Evolutionary conservation across 345 rosid genomes (phyloP), one percentile per base, ranked within the genome.

Genomic region (Turritis glabra): DNA sequence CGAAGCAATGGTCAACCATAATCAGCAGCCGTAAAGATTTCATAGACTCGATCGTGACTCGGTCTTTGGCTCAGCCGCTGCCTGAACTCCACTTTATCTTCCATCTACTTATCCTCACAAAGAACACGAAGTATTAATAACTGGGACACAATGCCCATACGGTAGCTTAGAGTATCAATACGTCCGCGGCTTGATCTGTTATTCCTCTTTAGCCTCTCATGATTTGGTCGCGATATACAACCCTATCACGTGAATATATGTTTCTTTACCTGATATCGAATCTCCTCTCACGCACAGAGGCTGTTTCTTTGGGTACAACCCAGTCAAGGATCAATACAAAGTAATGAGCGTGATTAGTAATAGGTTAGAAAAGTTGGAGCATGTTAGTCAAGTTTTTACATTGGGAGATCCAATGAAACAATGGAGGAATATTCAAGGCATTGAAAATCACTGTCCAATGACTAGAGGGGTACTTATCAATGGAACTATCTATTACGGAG

Each of bases 311-410:
- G n/a, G 43, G 8, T 32, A 57, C 63, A n/a, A 57, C 43, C 26
- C 23, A 17, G 43, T 29, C 63, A 57, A 32, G 63, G 18, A 33
- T 18, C 63, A 57, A 32, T 32, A 32, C 63, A 57, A 55, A 27
- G 60, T 55, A 55, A 15, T 55, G 60, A 29, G 22, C 13, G 38
- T 15, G 38, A n/a, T 8, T 55, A n/a, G n/a, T n/a, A 23, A 23
- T 13, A 13, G 32, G 26, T 48, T 21, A 3, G n/a, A 51, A 21
- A 13, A 51, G 13, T n/a, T 3, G 12, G 60, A 27, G 22, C 22
- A 41, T 62, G 23, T 41, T 62, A 41, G 33, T 62, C 67, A 40
- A 62, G 67, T 62, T 41, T 62, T 62, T 29, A 41, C 52, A 15
- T 62, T 62, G 18, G 37, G 51, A 25, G 52, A 62, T 62, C 67